Evolutionary conservation across 2,329 filamentous ascomycete genomes (phyloP), one percentile per base, ranked within the genome.

Genomic region (Orbilia brochopaga): DNA sequence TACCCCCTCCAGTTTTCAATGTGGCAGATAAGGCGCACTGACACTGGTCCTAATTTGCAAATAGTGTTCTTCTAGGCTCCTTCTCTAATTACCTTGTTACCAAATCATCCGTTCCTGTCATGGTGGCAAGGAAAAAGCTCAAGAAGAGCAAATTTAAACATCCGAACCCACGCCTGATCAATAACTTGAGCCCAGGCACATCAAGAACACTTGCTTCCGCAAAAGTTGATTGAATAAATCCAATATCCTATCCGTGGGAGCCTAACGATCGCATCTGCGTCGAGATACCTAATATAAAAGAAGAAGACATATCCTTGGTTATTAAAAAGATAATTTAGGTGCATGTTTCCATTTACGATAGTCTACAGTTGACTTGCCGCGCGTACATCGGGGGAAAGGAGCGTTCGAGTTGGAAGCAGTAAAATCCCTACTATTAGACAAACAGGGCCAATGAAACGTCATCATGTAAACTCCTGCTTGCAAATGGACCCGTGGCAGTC

Each of bases 41-140:
- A 61, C 59, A 56, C 67, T 23, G 48, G 44, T 42, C 32, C 15
- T 2, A 21, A 3, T 21, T 10, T 19, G 8, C 19, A 19, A 35
- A 53, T 76, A 95, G 92, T 78, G 93, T 97, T 21, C 88, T 99
- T 72, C 85, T 99, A 30, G 94, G 94, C 24, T 97, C 92, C 0
- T 97, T 99, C 80, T 96, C 91, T 72, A 97, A 97, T 79, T 99
- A 99, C 78, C 84, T 99, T 6, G 92, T 99, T 32, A 96, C 92
- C 40, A 97, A 97, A 81, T 96, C 91, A 74, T 96, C 91, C 1
- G 92, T 96, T 15, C 94, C 94, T 0, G 94, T 99, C 70, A 99
- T 99, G 94, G 94, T 97, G 37, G 94, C 94, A 6, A 85, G 94
- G 69, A 97, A 96, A 82, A 89, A 90, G 66, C 83, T 97, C 48